phyloP scores from a whole-genome alignment of 495 filamentous ascomycete species.

The Thermothielavioides terrestris region DNA sequence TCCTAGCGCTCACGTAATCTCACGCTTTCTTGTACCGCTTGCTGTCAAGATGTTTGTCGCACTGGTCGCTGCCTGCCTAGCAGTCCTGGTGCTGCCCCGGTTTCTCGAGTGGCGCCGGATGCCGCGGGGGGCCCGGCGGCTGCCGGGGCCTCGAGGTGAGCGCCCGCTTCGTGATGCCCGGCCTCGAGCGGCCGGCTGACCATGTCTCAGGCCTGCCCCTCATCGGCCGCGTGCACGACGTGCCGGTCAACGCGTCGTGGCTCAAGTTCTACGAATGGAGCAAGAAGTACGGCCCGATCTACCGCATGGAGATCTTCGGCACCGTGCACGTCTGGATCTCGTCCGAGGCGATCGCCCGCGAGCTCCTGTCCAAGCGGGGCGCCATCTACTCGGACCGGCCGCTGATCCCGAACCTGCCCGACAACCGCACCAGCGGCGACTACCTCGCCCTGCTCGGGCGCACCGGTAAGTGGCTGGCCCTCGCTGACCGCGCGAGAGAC shows the following conservation, averaged over 20 bases:
- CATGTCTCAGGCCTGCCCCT: conserved; percentile 35
- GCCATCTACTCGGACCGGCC: conserved; percentile 57
- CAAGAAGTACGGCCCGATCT: conserved; percentile 54
- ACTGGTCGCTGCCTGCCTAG: background rate
- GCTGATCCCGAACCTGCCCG: conserved; percentile 42
- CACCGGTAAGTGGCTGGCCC: conserved; percentile 32
- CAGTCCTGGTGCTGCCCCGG: background rate
- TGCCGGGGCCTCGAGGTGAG: conserved; percentile 16
- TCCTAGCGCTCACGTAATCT: too few relatives aligned
- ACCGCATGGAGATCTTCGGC: conserved; percentile 49
- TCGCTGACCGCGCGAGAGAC: background rate
- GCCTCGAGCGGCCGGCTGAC: background rate
- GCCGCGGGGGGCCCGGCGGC: conserved; percentile 3
- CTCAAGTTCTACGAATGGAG: conserved; percentile 56
- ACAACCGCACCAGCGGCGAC: conserved; percentile 48
- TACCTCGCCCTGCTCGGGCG: conserved; percentile 48
- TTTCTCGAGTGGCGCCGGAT: conserved; percentile 4
- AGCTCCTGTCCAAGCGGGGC: conserved; percentile 51
- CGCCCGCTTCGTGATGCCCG: background rate
- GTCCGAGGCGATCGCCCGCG: conserved; percentile 46
- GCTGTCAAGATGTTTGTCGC: background rate
- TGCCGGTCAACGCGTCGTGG: conserved; percentile 44
- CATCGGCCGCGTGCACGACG: conserved; percentile 51
- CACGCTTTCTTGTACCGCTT: too few relatives aligned
- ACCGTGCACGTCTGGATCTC: conserved; percentile 52